phyloP scores from a whole-genome alignment of 805 yeast genomes.

The Hanseniaspora mollemarum region DNA sequence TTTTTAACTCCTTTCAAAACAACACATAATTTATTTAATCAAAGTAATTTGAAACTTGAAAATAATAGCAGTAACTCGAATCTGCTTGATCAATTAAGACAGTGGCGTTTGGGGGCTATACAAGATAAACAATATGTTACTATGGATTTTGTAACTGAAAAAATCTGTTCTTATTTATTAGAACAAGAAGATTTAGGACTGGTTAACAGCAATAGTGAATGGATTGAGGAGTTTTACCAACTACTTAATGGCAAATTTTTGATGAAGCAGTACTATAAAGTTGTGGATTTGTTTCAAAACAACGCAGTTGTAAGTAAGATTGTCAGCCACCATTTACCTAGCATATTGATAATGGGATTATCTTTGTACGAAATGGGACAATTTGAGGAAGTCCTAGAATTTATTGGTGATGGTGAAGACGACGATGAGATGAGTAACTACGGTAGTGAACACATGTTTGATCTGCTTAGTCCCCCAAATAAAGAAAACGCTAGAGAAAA shows the following conservation, averaged over 20 bases:
- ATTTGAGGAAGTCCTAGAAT: conserved; percentile 81
- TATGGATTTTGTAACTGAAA: conserved; percentile 86
- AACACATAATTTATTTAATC: neutral
- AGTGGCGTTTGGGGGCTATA: conserved; percentile 89
- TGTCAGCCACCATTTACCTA: conserved; percentile 71
- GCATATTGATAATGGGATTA: conserved; percentile 29
- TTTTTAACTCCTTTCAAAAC: neutral
- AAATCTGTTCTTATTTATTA: conserved; percentile 66
- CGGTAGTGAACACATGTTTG: conserved; percentile 17
- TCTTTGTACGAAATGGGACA: conserved; percentile 59
- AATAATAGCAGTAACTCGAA: conserved; percentile 34
- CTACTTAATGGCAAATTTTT: neutral
- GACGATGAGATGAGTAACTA: conserved; percentile 26
- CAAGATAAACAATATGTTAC: conserved; percentile 85
- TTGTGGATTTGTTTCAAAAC: conserved; percentile 54
- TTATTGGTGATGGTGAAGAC: conserved; percentile 51
- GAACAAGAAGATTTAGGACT: conserved; percentile 59
- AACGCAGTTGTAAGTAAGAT: conserved; percentile 46
- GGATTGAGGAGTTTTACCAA: conserved; percentile 9
- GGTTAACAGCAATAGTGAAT: neutral
- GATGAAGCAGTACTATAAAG: conserved; percentile 39
- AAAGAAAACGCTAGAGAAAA: neutral
- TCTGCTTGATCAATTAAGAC: conserved; percentile 65
- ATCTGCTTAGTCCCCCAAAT: conserved; percentile 8
- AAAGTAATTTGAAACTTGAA: neutral